Evolutionary conservation across 352 stramenopile genomes (phyloP).

Genomic region (Globisporangium nodosum): DNA sequence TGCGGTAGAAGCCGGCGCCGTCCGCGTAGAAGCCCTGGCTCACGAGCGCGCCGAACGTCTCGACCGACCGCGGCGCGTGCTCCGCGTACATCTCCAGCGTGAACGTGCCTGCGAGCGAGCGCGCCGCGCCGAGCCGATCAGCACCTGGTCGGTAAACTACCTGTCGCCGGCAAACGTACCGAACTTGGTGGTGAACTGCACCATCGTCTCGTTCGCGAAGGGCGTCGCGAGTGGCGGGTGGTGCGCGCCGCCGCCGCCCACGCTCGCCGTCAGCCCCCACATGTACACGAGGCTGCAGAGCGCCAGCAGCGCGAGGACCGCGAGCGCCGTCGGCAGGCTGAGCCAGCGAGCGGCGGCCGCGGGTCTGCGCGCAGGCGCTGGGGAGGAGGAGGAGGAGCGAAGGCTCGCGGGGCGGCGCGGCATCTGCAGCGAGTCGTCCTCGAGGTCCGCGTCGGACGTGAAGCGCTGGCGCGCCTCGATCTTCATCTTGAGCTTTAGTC

Average conservation of each 20-base stretch:
- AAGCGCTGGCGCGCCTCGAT: constrained; percentile 14
- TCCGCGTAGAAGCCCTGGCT: constrained; percentile 58
- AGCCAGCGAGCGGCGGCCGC: constrained; percentile 20
- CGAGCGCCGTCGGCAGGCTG: constrained; percentile 32
- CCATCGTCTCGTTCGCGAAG: constrained; percentile 82
- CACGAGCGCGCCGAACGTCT: constrained; percentile 66
- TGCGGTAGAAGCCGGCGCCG: constrained; percentile 81
- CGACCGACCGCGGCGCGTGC: constrained; percentile 69
- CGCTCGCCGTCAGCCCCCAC: constrained; percentile 48
- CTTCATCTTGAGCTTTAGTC: neutral
- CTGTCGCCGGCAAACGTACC: constrained; percentile 20
- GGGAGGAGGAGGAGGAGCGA: neutral
- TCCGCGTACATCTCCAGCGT: constrained; percentile 76
- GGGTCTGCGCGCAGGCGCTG: neutral
- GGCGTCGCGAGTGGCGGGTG: constrained; percentile 41
- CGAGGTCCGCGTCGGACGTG: constrained; percentile 21
- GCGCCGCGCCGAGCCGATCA: neutral
- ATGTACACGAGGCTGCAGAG: constrained; percentile 57
- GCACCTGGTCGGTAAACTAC: too few species aligned
- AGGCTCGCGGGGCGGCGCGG: neutral
- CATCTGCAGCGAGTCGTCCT: constrained; percentile 8
- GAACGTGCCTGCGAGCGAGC: constrained; percentile 38
- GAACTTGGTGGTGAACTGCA: constrained; percentile 73
- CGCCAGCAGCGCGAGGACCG: constrained; percentile 40
- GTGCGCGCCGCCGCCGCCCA: constrained; percentile 15